Conservation (phyloP, 2,329 filamentous ascomycete species). For the Colletotrichum sp. region DNA sequence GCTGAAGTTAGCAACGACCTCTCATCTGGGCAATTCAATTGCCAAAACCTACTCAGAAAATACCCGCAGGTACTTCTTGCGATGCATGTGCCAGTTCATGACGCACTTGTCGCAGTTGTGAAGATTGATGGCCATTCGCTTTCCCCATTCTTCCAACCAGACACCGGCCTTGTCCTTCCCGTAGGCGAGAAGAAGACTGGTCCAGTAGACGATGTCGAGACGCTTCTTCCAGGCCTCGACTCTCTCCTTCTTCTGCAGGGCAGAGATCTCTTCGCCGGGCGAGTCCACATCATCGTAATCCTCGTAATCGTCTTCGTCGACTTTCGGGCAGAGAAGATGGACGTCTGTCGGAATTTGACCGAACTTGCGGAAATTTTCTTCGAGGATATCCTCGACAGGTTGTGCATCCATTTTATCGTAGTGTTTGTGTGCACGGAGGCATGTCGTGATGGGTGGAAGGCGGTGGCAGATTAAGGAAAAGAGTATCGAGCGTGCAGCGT, state of each 20-base stretch:
- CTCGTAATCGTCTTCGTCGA: constrained; percentile 64
- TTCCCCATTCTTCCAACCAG: constrained; percentile 63
- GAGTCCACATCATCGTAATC: constrained; percentile 64
- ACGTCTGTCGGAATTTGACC: constrained; percentile 48
- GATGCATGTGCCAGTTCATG: constrained; percentile 74
- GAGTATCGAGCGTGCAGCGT: background rate
- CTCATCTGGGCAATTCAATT: background rate
- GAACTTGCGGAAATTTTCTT: constrained; percentile 46
- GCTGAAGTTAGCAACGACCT: constrained; percentile 22
- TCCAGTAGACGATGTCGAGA: constrained; percentile 67
- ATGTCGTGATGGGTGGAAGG: background rate
- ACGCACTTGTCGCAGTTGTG: constrained; percentile 73
- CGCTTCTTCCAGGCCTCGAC: constrained; percentile 61
- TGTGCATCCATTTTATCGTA: constrained; percentile 37
- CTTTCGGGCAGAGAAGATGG: constrained; percentile 73
- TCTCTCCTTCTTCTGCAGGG: constrained; percentile 53
- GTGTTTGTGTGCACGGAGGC: background rate
- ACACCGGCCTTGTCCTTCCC: constrained; percentile 62
- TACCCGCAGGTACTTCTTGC: constrained; percentile 64
- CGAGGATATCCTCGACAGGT: constrained; percentile 43
- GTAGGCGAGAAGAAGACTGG: constrained; percentile 72
- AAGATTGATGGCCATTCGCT: constrained; percentile 61
- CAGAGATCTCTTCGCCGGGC: constrained; percentile 40
- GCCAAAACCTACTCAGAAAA: constrained; percentile 58
- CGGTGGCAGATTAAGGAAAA: background rate